Base-by-base conservation (phyloP, 805 yeast species). In the Starmerella kuoi region DNA sequence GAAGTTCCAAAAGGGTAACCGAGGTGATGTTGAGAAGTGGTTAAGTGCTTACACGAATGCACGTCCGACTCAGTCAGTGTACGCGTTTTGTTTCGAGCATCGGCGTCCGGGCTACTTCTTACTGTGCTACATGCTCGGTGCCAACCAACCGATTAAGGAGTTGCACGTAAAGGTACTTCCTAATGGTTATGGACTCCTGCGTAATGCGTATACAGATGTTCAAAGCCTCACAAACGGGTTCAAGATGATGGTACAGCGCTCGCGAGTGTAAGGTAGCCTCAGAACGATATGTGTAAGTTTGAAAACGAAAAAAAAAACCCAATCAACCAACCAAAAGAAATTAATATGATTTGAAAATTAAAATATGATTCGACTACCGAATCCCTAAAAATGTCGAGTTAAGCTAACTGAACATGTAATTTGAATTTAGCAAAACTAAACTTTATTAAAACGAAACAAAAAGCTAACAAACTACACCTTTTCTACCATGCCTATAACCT, bases 81-180 rank as follows among this genome's bases (percentile, higher is more conserved):
- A 91, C 58, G 84, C 85, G 32, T 91, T 87, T 66, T 82, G 94
- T 58, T 78, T 76, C 61, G 94, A 93, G 61, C 83, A 82, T 61
- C 80, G 77, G 55, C 75, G 79, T 32, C 95, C 99, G 2, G 97
- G 98, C n/a, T 84, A 88, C 76, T 86, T 91, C 60, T 69, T 75
- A 54, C 66, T 91, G 45, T 72, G 87, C 62, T 88, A 88, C 69
- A 88, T 88, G 64, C 77, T 86, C 31, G 82, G 61, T 24, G 57
- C 52, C 19, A 44, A 45, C 34, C 43, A 62, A 23, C 59, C 62
- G 2, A 70, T 86, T 28, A 74, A 76, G 55, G 76, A 84, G 2
- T 84, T 96, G 94, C 83, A 84, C 56, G 95, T 91, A 31, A 80
- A 77, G 61, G 84, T 84, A n/a, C 78, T 81, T 41, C 86, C 91